Evolutionary conservation across 148 eudicot genomes (phyloP).

Genomic region (Bassia scoparia): DNA sequence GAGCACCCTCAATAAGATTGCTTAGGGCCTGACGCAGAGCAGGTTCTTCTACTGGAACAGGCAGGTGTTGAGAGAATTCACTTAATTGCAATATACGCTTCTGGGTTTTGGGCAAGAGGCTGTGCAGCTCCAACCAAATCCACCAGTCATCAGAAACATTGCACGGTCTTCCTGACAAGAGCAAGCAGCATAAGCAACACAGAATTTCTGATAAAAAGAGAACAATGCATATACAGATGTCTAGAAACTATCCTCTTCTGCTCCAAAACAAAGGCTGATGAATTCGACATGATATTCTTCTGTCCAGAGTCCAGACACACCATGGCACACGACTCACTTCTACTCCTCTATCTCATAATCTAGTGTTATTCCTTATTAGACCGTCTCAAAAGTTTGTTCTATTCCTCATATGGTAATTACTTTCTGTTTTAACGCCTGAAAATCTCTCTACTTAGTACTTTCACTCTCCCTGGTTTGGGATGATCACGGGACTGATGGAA

Average conservation of each 20-base stretch:
- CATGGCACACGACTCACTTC: no score
- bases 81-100: slow-evolving; percentile 53
- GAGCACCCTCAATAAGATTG: slow-evolving; percentile 89
- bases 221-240: not conserved
- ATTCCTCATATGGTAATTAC: no score
- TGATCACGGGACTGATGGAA: no score
- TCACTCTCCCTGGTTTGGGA: no score
- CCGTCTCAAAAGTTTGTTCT: no score
- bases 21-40: slow-evolving; percentile 91
- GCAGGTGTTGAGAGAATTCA: slow-evolving; percentile 44
- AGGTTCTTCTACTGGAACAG: slow-evolving; percentile 77
- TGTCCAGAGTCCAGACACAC: no score
- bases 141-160: slow-evolving; percentile 65
- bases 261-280: not conserved
- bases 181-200: slow-evolving; percentile 32
- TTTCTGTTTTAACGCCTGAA: no score
- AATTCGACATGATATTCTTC: no score
- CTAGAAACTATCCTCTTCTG: not conserved
- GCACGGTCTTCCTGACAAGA: slow-evolving; percentile 75
- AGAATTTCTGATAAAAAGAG: not conserved
- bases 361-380: no score
- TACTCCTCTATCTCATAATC: no score
- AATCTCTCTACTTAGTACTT: no score
- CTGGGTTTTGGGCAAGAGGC: slow-evolving; percentile 86
- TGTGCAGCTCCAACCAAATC: slow-evolving; percentile 81